Conservation (phyloP, 495 filamentous ascomycete species). For the Cercophora samala region DNA sequence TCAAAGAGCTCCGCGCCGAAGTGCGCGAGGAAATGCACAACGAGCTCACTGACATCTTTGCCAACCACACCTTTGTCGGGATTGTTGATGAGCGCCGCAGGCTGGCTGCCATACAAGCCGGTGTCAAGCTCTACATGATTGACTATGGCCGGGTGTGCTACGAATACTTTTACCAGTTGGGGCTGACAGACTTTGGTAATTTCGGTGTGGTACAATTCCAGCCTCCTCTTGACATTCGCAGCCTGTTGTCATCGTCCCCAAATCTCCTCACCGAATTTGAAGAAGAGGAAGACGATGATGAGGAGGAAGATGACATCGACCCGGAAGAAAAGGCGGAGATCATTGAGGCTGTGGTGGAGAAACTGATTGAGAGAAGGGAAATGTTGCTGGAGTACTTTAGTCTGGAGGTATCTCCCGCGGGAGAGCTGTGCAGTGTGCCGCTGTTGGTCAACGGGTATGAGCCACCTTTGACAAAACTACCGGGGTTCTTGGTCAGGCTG, state of each 20-base stretch:
- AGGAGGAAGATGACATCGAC: slow-evolving; percentile 52
- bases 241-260: slow-evolving; percentile 64
- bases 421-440: slow-evolving; percentile 74
- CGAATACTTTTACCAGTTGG: slow-evolving; percentile 97
- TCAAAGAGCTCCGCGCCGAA: slow-evolving; percentile 74
- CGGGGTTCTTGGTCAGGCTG: slow-evolving; percentile 79
- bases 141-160: slow-evolving; percentile 87
- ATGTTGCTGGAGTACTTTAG: slow-evolving; percentile 95
- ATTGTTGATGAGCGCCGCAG: slow-evolving; percentile 84
- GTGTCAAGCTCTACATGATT: slow-evolving; percentile 87
- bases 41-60: slow-evolving; percentile 82
- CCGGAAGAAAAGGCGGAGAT: slow-evolving; percentile 62
- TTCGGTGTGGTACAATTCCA: slow-evolving; percentile 82
- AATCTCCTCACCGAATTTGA: slow-evolving; percentile 43
- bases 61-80: slow-evolving; percentile 89
- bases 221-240: slow-evolving; percentile 66
- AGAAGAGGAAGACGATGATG: slow-evolving; percentile 26
- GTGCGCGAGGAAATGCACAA: slow-evolving; percentile 87
- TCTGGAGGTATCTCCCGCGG: slow-evolving; percentile 73
- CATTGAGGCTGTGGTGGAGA: slow-evolving; percentile 54
- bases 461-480: slow-evolving; percentile 80
- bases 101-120: slow-evolving; percentile 86
- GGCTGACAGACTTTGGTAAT: slow-evolving; percentile 93
- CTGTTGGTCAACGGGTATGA: slow-evolving; percentile 86
- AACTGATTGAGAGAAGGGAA: slow-evolving; percentile 68